Base-by-base conservation (phyloP, 2,329 filamentous ascomycete species). In the Paecilomyces dactylethromorphus region DNA sequence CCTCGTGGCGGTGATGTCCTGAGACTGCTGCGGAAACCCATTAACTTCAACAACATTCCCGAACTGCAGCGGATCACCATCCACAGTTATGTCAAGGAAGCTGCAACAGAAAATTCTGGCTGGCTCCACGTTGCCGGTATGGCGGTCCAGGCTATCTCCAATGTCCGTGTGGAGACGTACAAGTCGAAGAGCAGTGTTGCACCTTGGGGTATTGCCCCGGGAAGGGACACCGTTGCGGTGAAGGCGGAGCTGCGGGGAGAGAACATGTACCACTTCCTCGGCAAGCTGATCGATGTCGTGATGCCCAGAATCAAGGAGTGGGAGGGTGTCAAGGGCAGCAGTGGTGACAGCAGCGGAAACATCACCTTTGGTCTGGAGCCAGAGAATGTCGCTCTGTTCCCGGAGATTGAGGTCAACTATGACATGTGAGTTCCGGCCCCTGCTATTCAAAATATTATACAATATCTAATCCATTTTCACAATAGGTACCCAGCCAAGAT, bases 261-360 rank as follows among this genome's bases (percentile, higher is more conserved):
- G 72, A 84, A 88, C 60, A 94, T 95, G 68, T 90, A 91, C 63
- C 88, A 97, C 73, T 97, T 99, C 74, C 72, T 99, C 52, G 89
- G 93, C 69, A 96, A 96, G 79, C 81, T 92, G 65, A 82, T 97
- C 58, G 91, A 96, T 71, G 81, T 97, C 8, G 92, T 99, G 5
- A 82, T 97, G 71, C 94, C 94, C 45, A 90, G 87, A 70, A 95
- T 99, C 76, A 99, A 97, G 81, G 94, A 99, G 67, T 99, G 91
- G 89, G 85, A 84, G 58, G 94, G 94, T 60, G 80, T 90, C n/a
- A 84, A 84, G 66, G 87, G 86, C 54, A 84, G 79, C 51, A 90
- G 90, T 45, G 94, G 94, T 69, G 94, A 99, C 74, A 87, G 86
- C 69, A 88, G 88, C 62, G 94, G 94, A 39, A 97, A 97, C 74